These are phyloP conservation scores for Solanum pinnatisectum DNA, from an alignment of 257 asterid genomes.

Conservation along the genomic window DNA sequence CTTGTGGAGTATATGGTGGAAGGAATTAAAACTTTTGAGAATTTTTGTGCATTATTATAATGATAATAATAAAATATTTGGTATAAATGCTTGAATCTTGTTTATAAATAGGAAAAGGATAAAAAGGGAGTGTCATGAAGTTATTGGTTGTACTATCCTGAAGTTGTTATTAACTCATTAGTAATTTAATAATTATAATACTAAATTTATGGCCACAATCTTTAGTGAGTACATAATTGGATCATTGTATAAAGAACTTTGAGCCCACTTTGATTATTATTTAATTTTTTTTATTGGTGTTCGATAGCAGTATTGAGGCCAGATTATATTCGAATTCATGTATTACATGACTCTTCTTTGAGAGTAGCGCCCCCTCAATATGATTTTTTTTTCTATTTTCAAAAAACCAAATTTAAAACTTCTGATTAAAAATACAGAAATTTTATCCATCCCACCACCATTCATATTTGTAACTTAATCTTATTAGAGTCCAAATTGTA, in stretches of 20 bases:
- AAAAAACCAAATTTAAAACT: accelerated
- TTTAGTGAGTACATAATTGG: background rate
- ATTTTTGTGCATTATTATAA: background rate
- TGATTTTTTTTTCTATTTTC: background rate
- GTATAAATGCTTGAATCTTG: background rate
- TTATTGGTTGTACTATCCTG: background rate
- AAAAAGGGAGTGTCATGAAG: background rate
- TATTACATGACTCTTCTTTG: background rate
- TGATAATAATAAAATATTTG: background rate
- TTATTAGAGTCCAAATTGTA: background rate
- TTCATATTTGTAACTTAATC: background rate
- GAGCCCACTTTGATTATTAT: background rate
- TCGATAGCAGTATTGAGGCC: accelerated
- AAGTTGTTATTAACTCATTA: background rate
- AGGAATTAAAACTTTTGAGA: background rate
- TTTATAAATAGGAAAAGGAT: background rate
- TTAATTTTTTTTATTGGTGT: accelerated
- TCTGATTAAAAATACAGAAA: background rate
- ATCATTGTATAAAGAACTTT: background rate
- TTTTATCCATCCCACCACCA: background rate
- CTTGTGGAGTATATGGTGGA: background rate
- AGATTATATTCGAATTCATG: background rate
- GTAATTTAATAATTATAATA: background rate
- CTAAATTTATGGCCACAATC: background rate
- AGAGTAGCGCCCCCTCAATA: accelerated